Percentiles rank a stretch among this genome's conserved stretches.
These are phyloP conservation scores for Fusarium pilosicola DNA, from an alignment of 2,329 filamentous ascomycete genomes.

Conservation along the genomic window DNA sequence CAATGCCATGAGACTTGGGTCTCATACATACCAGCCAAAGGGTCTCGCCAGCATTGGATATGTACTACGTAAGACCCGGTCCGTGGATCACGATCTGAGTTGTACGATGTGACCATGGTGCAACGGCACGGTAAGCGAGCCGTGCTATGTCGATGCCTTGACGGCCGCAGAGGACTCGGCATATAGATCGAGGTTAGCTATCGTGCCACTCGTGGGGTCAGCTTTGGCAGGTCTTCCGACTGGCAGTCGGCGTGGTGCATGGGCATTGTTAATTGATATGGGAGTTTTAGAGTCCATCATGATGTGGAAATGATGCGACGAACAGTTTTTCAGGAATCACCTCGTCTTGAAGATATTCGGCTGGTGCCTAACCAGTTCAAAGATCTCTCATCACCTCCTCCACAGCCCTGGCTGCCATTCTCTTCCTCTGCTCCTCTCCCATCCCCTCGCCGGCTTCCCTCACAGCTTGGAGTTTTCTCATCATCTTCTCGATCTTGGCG, in stretches of 20 bases:
- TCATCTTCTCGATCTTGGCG: slow-evolving; percentile 69
- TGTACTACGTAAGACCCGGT: slow-evolving; percentile 2
- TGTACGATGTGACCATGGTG: slow-evolving; percentile 26
- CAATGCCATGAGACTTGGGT: slow-evolving; percentile 6
- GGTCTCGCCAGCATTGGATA: slow-evolving; percentile 7
- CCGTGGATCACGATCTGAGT: slow-evolving; percentile 19
- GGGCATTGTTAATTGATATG: not conserved
- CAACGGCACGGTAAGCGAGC: slow-evolving; percentile 21
- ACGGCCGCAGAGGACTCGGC: not conserved
- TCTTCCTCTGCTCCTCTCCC: slow-evolving; percentile 68
- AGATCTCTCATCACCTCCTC: slow-evolving; percentile 72
- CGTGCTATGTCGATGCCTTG: not conserved
- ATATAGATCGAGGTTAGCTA: slow-evolving; percentile 5
- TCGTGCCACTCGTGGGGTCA: not conserved
- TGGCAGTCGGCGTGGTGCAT: not conserved
- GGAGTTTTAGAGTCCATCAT: not conserved
- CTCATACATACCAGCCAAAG: slow-evolving; percentile 2
- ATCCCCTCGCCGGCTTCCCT: slow-evolving; percentile 68
- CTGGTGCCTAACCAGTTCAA: slow-evolving; percentile 34
- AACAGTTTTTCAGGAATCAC: not conserved
- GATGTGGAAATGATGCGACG: not conserved
- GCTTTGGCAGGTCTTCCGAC: not conserved
- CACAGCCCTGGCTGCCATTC: slow-evolving; percentile 69
- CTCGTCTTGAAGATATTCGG: not conserved
- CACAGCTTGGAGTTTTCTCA: slow-evolving; percentile 71